Base-by-base conservation (phyloP, 2,329 filamentous ascomycete species). In the Metarhizium rileyi region DNA sequence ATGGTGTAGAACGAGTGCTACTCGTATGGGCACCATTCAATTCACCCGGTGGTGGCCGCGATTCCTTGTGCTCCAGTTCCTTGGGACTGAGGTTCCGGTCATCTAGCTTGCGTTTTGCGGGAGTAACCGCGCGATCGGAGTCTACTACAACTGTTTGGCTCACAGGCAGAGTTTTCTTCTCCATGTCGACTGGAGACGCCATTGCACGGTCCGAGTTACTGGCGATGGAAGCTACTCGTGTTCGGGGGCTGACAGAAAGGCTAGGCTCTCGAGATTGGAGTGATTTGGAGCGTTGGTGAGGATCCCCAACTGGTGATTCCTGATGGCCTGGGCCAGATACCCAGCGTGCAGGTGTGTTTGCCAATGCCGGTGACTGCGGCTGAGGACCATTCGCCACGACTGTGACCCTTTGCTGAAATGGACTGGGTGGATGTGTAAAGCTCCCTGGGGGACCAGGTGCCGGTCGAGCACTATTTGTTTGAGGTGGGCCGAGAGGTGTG, bases 211-310 rank as follows among this genome's bases (percentile, higher is more conserved):
- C 68, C 42, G 67, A 59, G 58, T 65, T 73, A 61, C 66, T 74
- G 51, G 70, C 70, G 35, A 79, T 61, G 56, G 75, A 79, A 36
- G 74, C 69, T 16, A 83, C 70, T 54, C 78, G 74, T 33, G 86
- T 89, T 68, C 88, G 90, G 27, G 88, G 87, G 63, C 86, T 91
- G 46, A 91, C 80, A 60, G 86, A 90, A 48, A 85, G 65, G 62
- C 83, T 87, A 46, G 77, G 73, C 53, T 87, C 86, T 59, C 84
- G 78, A 49, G 88, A 84, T 55, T 75, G 75, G 45, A 75, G 73
- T 41, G 76, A 75, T 51, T 75, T 70, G 41, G 75, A 73, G 61
- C 77, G 66, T 64, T 70, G 70, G 54, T 72, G 71, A 41, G 67
- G 63, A 53, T 74, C 70, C 36, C 63, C 59, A 20, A 60, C 59